Base-by-base conservation (phyloP, 176 grass and related monocot species). In the Hordeum vulgare region DNA sequence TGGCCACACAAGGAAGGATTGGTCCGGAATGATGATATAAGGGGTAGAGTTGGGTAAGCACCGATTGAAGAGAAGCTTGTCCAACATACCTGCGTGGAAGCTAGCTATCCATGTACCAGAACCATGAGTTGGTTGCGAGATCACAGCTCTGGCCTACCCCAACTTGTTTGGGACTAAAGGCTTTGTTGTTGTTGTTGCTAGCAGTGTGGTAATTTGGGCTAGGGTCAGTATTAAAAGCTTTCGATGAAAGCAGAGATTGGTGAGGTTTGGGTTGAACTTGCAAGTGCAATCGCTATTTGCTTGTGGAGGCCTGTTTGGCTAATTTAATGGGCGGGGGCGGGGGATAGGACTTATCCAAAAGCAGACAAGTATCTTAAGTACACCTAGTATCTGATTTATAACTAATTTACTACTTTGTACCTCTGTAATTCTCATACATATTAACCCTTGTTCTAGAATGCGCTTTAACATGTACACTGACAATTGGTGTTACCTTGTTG, bases 381-480 rank as follows among this genome's bases (percentile, higher is more conserved):
- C 42, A 73, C 69, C 14, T 15, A 74, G 9, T 36, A 47, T 26
- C 31, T 21, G 26, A 15, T 41, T 72, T 85, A 21, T 65, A 75
- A 28, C 66, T 74, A 35, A 73, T 86, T 12, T 74, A 73, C 59
- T 76, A 37, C 0, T 58, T 61, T 77, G 33, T 7, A 58, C 49
- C 67, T 60, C 21, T 85, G 34, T 81, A 25, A 23, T 83, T 36
- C 1, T 82, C 10, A 27, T 73, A 21, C 31, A 33, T 37, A 31
- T 39, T 42, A 82, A 85, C 12, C 67, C 61, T 78, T 23, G 28
- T 85, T 76, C 15, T 57, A 14, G 70, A 25, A 76, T 76, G 20
- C 77, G 61, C 68, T 85, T 76, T 53, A 62, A 36, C 26, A 23
- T 82, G 36, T 71, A 59, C n/a, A 69, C 63, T 82, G 71, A 51